These are phyloP conservation scores for Haberlea rhodopensis DNA, from an alignment of 257 asterid species.

Conservation along the genomic window DNA sequence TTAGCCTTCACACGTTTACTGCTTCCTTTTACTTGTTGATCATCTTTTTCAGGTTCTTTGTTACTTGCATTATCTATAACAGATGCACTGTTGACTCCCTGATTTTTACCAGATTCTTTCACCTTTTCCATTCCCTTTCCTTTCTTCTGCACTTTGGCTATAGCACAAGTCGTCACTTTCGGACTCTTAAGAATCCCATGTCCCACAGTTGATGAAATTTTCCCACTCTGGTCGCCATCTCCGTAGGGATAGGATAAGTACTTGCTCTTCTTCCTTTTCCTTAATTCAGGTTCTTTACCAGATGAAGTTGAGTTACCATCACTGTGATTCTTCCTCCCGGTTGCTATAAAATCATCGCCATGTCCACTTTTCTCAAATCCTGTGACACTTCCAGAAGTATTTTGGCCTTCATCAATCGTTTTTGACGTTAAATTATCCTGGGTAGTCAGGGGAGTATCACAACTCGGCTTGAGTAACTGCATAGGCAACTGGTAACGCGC, in stretches of 20 bases:
- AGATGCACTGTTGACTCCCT: slow-evolving; percentile 14
- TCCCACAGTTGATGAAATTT: slow-evolving; percentile 27
- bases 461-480: slow-evolving; percentile 44
- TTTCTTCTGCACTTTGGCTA: slow-evolving; percentile 20
- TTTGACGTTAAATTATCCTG: slow-evolving; percentile 21
- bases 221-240: slow-evolving; percentile 31
- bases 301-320: slow-evolving; percentile 24
- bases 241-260: slow-evolving; percentile 74
- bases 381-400: slow-evolving; percentile 18
- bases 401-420: slow-evolving; percentile 20
- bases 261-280: slow-evolving; percentile 82
- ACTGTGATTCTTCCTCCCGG: slow-evolving; percentile 13
- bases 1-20: slow-evolving; percentile 27
- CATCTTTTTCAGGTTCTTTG: slow-evolving; percentile 18
- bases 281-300: slow-evolving; percentile 39
- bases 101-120: slow-evolving; percentile 25
- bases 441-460: slow-evolving; percentile 23
- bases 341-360: background rate
- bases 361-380: slow-evolving; percentile 7
- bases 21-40: slow-evolving; percentile 16
- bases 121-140: background rate
- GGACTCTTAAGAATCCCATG: slow-evolving; percentile 19
- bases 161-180: background rate
- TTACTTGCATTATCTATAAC: slow-evolving; percentile 15
- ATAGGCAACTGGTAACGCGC: slow-evolving; percentile 69